phyloP scores from a whole-genome alignment of 257 asterid genomes.

The Petunia secreta region DNA sequence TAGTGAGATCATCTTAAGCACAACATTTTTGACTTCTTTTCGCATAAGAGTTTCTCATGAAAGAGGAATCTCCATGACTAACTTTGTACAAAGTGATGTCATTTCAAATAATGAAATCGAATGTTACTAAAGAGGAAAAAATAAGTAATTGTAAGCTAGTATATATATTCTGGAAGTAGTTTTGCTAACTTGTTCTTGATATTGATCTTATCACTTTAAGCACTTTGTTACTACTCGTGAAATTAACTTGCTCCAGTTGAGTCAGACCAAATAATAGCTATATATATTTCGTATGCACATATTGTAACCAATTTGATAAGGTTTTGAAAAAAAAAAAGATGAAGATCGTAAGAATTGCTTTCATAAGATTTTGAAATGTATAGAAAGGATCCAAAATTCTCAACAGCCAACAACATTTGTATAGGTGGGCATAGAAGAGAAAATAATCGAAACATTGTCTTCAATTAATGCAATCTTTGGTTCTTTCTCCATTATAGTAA shows the following conservation, averaged over 20 bases:
- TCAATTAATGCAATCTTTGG: background rate
- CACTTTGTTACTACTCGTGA: background rate
- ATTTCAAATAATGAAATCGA: background rate
- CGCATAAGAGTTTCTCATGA: background rate
- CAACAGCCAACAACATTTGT: slow-evolving; percentile 19
- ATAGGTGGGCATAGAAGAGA: background rate
- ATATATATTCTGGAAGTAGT: background rate
- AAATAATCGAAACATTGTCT: background rate
- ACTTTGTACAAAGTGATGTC: background rate
- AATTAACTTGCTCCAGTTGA: background rate
- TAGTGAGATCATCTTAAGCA: background rate
- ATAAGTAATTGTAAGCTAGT: background rate
- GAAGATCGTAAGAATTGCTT: background rate
- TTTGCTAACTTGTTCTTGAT: background rate
- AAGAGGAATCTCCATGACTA: background rate
- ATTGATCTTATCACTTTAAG: too few species aligned
- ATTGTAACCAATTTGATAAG: background rate
- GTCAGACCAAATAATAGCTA: background rate
- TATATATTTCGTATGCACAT: background rate
- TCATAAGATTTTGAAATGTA: background rate
- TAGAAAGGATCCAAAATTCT: slow-evolving; percentile 10
- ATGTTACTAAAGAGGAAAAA: background rate
- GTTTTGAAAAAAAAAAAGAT: background rate
- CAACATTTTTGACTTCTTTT: background rate
- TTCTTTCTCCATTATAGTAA: background rate